Evolutionary conservation across 768 basidiomycete species (phyloP).

Genomic region (Clathrus columnatus): DNA sequence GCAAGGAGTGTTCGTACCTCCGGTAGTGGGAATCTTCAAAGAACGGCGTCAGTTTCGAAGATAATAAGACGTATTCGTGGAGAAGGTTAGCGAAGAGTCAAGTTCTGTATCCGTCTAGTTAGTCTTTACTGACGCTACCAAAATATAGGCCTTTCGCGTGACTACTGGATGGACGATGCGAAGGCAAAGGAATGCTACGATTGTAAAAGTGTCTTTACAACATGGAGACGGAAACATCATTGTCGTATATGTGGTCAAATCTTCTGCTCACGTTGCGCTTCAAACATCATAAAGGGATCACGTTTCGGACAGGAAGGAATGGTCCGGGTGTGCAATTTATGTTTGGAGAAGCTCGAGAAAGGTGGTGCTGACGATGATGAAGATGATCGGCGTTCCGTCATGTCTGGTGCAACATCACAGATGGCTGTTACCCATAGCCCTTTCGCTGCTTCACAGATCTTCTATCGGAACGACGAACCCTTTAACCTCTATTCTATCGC

Average conservation of each 20-base stretch:
- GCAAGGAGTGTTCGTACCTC: conserved; percentile 77
- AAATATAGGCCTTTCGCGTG: conserved; percentile 65
- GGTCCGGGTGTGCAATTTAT: conserved; percentile 92
- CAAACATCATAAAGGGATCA: conserved; percentile 89
- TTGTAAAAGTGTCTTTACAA: conserved; percentile 88
- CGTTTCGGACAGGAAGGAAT: conserved; percentile 94
- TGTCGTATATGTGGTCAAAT: conserved; percentile 99
- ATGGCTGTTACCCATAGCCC: conserved; percentile 81
- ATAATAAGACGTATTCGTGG: conserved; percentile 86
- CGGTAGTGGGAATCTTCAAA: conserved; percentile 46
- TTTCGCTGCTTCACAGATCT: conserved; percentile 79
- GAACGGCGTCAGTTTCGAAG: conserved; percentile 80
- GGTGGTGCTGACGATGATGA: conserved; percentile 89
- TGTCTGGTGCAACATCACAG: conserved; percentile 59
- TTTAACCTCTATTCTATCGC: conserved; percentile 79
- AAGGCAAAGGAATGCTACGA: conserved; percentile 94
- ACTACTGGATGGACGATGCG: conserved; percentile 99
- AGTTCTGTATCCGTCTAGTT: background rate
- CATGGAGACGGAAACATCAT: conserved; percentile 94
- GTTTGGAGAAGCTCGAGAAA: conserved; percentile 83
- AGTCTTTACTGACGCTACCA: conserved; percentile 7
- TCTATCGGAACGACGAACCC: conserved; percentile 67
- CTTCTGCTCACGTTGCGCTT: conserved; percentile 95
- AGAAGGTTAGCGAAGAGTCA: conserved; percentile 49
- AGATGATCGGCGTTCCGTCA: conserved; percentile 63